Evolutionary conservation across 371 early-diverging fungal species (phyloP).

Genomic region (Homolaphlyctis polyrhiza): DNA sequence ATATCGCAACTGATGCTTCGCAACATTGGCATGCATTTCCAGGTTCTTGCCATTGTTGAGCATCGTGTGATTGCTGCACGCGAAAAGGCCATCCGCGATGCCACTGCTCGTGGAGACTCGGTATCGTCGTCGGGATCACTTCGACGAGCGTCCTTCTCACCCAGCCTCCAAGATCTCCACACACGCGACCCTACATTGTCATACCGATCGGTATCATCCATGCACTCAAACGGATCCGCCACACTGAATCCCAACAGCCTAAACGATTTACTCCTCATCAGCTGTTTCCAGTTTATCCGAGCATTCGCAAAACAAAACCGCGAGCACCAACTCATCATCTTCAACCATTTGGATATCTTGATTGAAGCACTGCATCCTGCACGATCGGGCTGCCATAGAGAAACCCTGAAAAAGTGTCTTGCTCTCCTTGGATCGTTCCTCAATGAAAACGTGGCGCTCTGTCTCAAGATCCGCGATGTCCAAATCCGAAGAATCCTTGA

Average conservation of each 20-base stretch:
- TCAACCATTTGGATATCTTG: constrained; percentile 40
- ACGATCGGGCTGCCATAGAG: constrained; percentile 9
- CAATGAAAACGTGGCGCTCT: constrained; percentile 33
- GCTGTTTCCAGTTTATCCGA: constrained; percentile 20
- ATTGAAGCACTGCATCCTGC: constrained; percentile 28
- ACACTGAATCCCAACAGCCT: background rate
- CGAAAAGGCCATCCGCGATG: background rate
- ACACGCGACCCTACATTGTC: background rate
- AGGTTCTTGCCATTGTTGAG: constrained; percentile 4
- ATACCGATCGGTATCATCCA: background rate
- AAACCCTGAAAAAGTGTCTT: background rate
- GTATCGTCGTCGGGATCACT: background rate
- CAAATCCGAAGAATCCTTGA: constrained; percentile 41
- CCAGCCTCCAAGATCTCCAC: background rate
- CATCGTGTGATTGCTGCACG: background rate
- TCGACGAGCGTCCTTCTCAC: background rate
- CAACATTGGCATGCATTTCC: constrained; percentile 20
- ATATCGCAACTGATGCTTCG: constrained; percentile 16
- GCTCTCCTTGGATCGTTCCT: constrained; percentile 16
- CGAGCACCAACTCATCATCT: constrained; percentile 12
- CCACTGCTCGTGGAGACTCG: background rate
- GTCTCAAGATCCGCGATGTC: constrained; percentile 32
- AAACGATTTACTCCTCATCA: constrained; percentile 1
- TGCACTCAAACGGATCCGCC: background rate
- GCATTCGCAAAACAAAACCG: constrained; percentile 12